Conservation (phyloP, 352 stramenopile species). For the Achlya hypogyna region DNA sequence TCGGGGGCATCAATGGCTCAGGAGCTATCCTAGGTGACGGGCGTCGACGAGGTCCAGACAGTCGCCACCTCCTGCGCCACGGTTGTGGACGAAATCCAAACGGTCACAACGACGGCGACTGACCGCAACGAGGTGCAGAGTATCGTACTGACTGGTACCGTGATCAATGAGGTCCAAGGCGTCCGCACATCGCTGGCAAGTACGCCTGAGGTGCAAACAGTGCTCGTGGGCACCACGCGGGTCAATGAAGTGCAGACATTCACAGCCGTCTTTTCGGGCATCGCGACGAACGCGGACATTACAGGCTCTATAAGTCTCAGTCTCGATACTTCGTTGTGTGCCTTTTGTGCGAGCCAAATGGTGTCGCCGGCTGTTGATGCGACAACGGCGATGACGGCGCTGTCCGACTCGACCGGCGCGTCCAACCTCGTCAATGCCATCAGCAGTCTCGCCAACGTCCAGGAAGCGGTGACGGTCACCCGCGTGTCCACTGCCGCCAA, state of each 20-base stretch:
- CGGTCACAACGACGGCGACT: conserved; percentile 82
- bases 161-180: conserved; percentile 89
- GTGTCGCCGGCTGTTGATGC: conserved; percentile 40
- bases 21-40: conserved; percentile 29
- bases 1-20: background rate
- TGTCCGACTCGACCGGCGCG: conserved; percentile 21
- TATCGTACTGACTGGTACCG: conserved; percentile 63
- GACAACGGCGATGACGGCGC: conserved; percentile 29
- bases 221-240: conserved; percentile 63
- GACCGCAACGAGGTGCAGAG: conserved; percentile 91
- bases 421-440: conserved; percentile 27
- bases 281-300: conserved; percentile 42
- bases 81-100: conserved; percentile 88
- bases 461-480: conserved; percentile 31
- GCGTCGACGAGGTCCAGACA: conserved; percentile 82
- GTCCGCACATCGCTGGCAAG: conserved; percentile 69
- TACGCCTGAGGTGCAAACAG: conserved; percentile 79
- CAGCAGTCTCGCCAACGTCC: conserved; percentile 44
- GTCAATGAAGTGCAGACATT: conserved; percentile 81
- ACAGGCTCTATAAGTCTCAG: conserved; percentile 36
- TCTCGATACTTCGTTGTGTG: conserved; percentile 56
- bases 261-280: conserved; percentile 59
- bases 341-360: conserved; percentile 59
- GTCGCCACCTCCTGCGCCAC: conserved; percentile 57
- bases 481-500: conserved; percentile 22